phyloP scores from a whole-genome alignment of 2,329 filamentous ascomycete genomes.

The Fonsecaea monophora region DNA sequence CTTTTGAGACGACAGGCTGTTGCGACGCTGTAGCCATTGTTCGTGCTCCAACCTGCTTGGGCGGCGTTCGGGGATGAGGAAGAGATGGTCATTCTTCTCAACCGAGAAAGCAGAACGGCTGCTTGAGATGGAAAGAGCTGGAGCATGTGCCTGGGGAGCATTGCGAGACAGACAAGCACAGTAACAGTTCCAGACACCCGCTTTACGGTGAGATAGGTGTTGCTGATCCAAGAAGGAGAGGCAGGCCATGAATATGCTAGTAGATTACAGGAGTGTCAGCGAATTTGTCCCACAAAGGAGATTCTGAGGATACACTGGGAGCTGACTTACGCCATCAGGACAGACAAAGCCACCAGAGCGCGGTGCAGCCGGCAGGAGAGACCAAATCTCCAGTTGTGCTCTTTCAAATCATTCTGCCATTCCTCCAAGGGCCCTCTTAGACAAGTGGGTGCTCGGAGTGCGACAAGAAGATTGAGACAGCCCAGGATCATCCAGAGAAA shows the following conservation, averaged over 20 bases:
- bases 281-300: neutral
- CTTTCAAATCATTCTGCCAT: slow-evolving; percentile 19
- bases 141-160: neutral
- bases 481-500: slow-evolving; percentile 31
- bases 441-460: slow-evolving; percentile 30
- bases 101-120: slow-evolving; percentile 18
- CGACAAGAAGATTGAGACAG: slow-evolving; percentile 29
- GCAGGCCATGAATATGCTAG: slow-evolving; percentile 20
- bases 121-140: slow-evolving; percentile 18
- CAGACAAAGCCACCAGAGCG: slow-evolving; percentile 28
- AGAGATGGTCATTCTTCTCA: slow-evolving; percentile 24
- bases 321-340: slow-evolving; percentile 29
- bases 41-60: slow-evolving; percentile 28
- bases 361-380: slow-evolving; percentile 29
- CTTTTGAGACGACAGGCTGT: slow-evolving; percentile 34
- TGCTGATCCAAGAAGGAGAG: slow-evolving; percentile 27
- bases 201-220: neutral
- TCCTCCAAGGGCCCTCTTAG: slow-evolving; percentile 16
- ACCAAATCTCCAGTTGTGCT: slow-evolving; percentile 32
- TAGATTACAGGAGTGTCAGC: neutral
- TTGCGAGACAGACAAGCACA: slow-evolving; percentile 11
- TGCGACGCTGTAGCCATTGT: slow-evolving; percentile 33
- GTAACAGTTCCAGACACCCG: slow-evolving; percentile 18
- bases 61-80: slow-evolving; percentile 23
- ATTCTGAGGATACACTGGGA: neutral